phyloP scores from a whole-genome alignment of 345 rosid species.

The Populus ilicifolia region DNA sequence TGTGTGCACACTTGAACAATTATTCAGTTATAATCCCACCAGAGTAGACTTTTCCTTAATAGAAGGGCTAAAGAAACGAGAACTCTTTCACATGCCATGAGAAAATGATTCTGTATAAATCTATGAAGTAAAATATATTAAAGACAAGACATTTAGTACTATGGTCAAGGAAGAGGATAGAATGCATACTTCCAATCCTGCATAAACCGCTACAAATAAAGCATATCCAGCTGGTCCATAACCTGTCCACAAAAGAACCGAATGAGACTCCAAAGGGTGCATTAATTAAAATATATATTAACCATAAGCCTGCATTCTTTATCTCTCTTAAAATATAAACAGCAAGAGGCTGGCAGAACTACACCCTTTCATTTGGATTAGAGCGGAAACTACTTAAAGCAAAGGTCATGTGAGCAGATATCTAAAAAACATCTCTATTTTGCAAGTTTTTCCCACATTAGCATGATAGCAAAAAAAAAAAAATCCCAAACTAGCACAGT shows the following conservation, averaged over 20 bases:
- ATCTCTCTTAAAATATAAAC: neutral
- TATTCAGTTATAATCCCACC: neutral
- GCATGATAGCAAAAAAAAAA: no score
- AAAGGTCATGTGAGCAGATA: neutral
- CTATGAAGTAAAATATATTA: neutral
- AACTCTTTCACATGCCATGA: neutral
- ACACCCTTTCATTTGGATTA: neutral
- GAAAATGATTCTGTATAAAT: neutral
- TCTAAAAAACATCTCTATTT: neutral
- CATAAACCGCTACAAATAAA: constrained; percentile 81
- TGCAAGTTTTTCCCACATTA: no score
- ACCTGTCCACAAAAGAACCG: constrained; percentile 43
- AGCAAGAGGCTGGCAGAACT: neutral
- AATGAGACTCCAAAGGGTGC: neutral
- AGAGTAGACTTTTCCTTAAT: neutral
- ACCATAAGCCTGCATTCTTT: neutral
- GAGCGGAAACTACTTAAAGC: neutral
- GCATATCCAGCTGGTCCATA: constrained; percentile 97
- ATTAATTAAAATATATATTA: neutral
- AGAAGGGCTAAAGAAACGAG: neutral
- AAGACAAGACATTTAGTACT: neutral
- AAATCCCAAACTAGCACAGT: no score
- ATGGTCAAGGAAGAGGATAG: constrained; percentile 10
- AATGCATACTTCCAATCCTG: constrained; percentile 79
- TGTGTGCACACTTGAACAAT: neutral